Base-by-base conservation (phyloP, 176 grass and related monocot species). In the Carex scoparia region DNA sequence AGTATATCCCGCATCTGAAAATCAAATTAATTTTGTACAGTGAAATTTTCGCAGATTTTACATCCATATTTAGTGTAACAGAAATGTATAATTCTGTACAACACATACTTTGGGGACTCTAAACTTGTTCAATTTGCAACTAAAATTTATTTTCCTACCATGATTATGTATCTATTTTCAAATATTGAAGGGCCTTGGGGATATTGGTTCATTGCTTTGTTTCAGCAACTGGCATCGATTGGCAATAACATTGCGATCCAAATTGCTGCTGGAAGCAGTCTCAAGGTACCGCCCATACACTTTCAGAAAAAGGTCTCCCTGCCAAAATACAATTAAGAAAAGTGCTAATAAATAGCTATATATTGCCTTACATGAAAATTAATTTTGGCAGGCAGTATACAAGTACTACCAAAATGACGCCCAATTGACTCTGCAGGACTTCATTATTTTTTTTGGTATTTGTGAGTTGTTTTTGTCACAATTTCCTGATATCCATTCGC, bases 181-280 rank as follows among this genome's bases (percentile, higher is more conserved):
- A 84, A 46, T 65, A 9, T 76, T 75, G 14, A 89, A 97, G 92
- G 92, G 77, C 67, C 80, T 10, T 89, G 84, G 85, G 94, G 90
- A 65, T 97, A 94, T 76, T 94, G 94, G 90, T 92, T 85, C 2
- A 90, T 94, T 35, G 69, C 85, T 6, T 75, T 84, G 44, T 97
- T 97, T 79, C 90, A 94, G 89, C 92, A 97, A 86, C 67, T 94
- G 64, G 94, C 92, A 14, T 94, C 88, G 0, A 10, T 97, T 10
- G 92, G 92, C 54, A 97, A 94, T 76, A 97, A 97, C 78, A 89
- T 97, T 4, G 89, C 90, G 16, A 97, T 97, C 81, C 92, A 97
- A 82, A 94, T 94, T 28, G 92, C 89, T 16, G 94, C 94, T 38
- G 90, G 92, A 33, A 97, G 90, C 84, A 97, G 94, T 87, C 90